These are phyloP conservation scores for Rhodomyrtus psidioides DNA, from an alignment of 441 rosid species.

Conservation along the genomic window DNA sequence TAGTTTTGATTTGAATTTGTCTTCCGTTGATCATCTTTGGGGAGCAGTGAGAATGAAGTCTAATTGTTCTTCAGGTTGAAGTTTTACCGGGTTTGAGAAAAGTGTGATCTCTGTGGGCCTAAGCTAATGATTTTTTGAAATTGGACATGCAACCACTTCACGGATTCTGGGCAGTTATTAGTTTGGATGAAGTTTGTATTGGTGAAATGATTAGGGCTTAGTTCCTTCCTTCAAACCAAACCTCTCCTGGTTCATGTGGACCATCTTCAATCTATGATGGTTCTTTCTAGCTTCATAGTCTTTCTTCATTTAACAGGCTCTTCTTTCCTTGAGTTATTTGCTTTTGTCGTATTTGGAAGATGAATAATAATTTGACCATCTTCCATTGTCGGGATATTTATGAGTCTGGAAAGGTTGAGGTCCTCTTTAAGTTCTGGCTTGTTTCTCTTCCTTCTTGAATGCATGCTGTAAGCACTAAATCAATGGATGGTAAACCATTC, in stretches of 20 bases:
- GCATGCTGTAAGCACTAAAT: not conserved
- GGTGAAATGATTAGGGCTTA: not conserved
- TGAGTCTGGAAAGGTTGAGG: not conserved
- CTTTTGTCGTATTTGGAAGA: not conserved
- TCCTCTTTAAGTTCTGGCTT: not conserved
- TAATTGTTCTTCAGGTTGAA: not conserved
- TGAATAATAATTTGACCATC: not conserved
- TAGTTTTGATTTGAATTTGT: too few species aligned
- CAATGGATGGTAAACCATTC: not conserved
- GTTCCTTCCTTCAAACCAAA: not conserved
- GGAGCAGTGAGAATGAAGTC: too few species aligned
- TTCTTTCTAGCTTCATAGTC: not conserved
- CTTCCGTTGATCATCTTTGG: too few species aligned
- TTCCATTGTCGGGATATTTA: not conserved
- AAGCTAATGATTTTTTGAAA: not conserved
- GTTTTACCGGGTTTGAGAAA: not conserved
- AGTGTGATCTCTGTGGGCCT: not conserved
- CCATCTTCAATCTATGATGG: not conserved
- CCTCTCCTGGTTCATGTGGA: not conserved
- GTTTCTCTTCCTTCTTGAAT: not conserved
- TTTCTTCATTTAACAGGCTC: not conserved
- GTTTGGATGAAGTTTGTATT: not conserved
- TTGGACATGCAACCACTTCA: not conserved
- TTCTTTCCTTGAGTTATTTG: not conserved
- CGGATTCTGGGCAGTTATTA: not conserved